phyloP scores from a whole-genome alignment of 2,329 filamentous ascomycete genomes.

The Diaporthe sp. region DNA sequence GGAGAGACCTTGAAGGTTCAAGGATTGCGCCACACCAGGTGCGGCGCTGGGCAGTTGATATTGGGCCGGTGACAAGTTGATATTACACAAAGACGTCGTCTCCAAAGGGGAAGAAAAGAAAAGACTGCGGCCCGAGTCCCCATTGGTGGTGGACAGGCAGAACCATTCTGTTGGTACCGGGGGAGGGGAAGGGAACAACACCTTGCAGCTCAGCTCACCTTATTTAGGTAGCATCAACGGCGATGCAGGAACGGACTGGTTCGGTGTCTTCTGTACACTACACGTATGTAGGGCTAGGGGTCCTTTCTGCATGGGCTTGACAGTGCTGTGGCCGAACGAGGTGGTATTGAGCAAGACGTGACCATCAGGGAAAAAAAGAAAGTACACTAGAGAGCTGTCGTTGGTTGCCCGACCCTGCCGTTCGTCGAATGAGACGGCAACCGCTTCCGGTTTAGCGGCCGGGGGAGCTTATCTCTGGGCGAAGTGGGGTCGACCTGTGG shows the following conservation, averaged over 20 bases:
- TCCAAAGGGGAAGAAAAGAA: background rate
- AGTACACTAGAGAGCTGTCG: background rate
- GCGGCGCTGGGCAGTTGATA: background rate
- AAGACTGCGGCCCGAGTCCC: background rate
- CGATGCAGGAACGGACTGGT: slow-evolving; percentile 13
- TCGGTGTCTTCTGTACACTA: no score
- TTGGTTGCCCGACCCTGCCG: background rate
- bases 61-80: background rate
- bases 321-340: background rate
- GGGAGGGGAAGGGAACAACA: background rate
- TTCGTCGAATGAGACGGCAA: background rate
- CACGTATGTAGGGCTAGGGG: background rate
- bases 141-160: background rate
- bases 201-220: no score
- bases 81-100: background rate
- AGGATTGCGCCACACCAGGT: slow-evolving; percentile 5
- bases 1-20: background rate
- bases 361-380: background rate
- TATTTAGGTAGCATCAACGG: background rate
- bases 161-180: background rate
- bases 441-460: slow-evolving; percentile 2
- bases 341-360: background rate
- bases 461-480: slow-evolving; percentile 27
- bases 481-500: slow-evolving; percentile 21
- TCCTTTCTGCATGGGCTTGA: background rate